These are phyloP conservation scores for Trifolium repens DNA, from an alignment of 306 rosid species.

Conservation along the genomic window DNA sequence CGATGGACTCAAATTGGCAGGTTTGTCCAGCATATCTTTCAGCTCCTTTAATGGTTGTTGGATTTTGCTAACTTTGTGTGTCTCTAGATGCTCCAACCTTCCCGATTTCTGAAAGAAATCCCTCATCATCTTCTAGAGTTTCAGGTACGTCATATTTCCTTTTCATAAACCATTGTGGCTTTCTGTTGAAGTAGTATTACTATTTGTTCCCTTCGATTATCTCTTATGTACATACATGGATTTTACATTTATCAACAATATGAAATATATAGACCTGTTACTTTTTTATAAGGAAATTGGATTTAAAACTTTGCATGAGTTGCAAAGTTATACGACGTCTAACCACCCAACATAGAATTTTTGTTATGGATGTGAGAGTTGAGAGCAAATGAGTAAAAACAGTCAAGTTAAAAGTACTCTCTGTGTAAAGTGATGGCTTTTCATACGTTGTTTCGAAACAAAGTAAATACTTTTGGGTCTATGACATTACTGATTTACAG, in stretches of 20 bases:
- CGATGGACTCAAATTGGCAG: constrained; percentile 90
- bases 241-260: background rate
- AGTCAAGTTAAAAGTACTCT: background rate
- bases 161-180: constrained; percentile 11
- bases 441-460: background rate
- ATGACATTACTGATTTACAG: background rate
- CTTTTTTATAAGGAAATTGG: background rate
- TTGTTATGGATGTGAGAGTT: background rate
- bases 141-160: constrained; percentile 63
- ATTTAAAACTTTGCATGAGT: constrained; percentile 2
- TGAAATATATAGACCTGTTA: constrained; percentile 4
- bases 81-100: constrained; percentile 88
- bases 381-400: background rate
- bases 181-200: background rate
- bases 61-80: constrained; percentile 26
- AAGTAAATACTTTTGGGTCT: background rate
- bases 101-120: constrained; percentile 88
- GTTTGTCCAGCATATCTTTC: constrained; percentile 47
- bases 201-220: constrained; percentile 2
- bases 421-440: background rate
- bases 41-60: background rate
- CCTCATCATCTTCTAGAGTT: constrained; percentile 80
- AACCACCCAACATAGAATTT: background rate
- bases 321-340: background rate
- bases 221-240: background rate